phyloP scores from a whole-genome alignment of 2,329 filamentous ascomycete genomes.

The Diaporthe sp. region DNA sequence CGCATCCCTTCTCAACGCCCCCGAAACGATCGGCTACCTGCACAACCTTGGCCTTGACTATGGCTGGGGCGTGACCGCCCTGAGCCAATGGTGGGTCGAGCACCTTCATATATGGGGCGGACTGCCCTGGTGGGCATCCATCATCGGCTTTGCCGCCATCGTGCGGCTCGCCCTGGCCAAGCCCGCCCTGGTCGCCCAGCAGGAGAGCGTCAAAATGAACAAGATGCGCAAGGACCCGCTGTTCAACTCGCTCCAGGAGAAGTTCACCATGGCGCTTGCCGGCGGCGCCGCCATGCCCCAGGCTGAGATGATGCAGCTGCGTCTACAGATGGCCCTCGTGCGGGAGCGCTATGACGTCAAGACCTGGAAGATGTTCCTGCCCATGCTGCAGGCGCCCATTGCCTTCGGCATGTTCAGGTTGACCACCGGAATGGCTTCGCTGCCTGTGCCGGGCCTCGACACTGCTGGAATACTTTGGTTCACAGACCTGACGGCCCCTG shows the following conservation, averaged over 20 bases:
- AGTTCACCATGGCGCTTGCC: conserved; percentile 57
- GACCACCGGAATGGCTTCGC: conserved; percentile 75
- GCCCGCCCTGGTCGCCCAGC: conserved; percentile 70
- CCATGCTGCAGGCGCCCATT: conserved; percentile 71
- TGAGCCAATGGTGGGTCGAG: conserved; percentile 83
- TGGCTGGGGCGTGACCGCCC: conserved; percentile 80
- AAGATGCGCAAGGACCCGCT: conserved; percentile 65
- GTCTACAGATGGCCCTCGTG: conserved; percentile 60
- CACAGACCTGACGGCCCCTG: conserved; percentile 76
- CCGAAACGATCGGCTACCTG: conserved; percentile 85
- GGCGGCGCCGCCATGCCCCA: conserved; percentile 55
- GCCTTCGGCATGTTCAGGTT: conserved; percentile 86
- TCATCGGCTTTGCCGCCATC: conserved; percentile 72
- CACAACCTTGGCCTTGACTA: conserved; percentile 86
- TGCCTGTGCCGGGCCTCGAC: conserved; percentile 85
- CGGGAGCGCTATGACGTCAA: conserved; percentile 66
- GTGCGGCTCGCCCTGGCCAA: conserved; percentile 75
- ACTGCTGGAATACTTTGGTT: conserved; percentile 82
- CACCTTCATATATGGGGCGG: conserved; percentile 81
- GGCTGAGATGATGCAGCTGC: conserved; percentile 55
- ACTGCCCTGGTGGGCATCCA: conserved; percentile 84
- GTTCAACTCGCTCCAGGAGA: conserved; percentile 60
- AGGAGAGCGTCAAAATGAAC: conserved; percentile 71
- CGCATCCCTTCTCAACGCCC: conserved; percentile 66
- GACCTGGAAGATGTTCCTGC: conserved; percentile 60